Evolutionary conservation across 768 basidiomycete genomes (phyloP).

Genomic region (Panellus pusillus): DNA sequence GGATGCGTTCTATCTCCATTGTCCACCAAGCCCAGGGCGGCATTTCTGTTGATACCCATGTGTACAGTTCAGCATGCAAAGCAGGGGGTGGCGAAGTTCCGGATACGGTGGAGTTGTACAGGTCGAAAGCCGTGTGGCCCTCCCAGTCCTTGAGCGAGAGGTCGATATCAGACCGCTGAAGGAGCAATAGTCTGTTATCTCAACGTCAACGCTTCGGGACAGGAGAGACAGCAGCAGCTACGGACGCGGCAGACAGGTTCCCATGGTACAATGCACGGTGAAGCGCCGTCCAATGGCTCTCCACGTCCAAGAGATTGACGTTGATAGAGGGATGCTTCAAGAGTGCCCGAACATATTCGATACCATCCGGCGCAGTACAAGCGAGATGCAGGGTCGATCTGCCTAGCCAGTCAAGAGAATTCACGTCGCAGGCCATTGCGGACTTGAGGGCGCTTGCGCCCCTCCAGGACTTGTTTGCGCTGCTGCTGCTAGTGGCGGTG

Average conservation of each 20-base stretch:
- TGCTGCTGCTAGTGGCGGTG: slow-evolving; percentile 39
- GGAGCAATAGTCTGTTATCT: slow-evolving; percentile 61
- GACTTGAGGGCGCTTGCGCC: slow-evolving; percentile 41
- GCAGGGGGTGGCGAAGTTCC: slow-evolving; percentile 59
- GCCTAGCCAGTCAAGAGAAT: slow-evolving; percentile 70
- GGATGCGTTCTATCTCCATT: slow-evolving; percentile 76
- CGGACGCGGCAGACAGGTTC: slow-evolving; percentile 70
- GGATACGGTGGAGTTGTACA: slow-evolving; percentile 88
- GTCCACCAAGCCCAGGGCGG: slow-evolving; percentile 82
- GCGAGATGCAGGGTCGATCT: slow-evolving; percentile 83
- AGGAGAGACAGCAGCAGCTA: slow-evolving; percentile 17
- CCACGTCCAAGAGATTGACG: slow-evolving; percentile 77
- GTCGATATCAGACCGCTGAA: slow-evolving; percentile 76
- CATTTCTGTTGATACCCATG: slow-evolving; percentile 90
- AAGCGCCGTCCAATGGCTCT: slow-evolving; percentile 89
- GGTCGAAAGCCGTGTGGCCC: slow-evolving; percentile 88
- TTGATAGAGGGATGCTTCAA: slow-evolving; percentile 75
- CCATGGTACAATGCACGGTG: slow-evolving; percentile 85
- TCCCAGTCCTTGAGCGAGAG: slow-evolving; percentile 75
- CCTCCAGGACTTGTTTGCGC: slow-evolving; percentile 60
- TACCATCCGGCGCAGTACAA: slow-evolving; percentile 61
- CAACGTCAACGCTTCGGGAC: slow-evolving; percentile 20
- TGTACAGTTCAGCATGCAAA: slow-evolving; percentile 63
- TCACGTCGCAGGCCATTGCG: slow-evolving; percentile 51
- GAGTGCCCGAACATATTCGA: slow-evolving; percentile 78